A percentile compares a stretch with the other conserved stretches of the same genome.
Conservation (phyloP, 164 flowering plant species). For the Tetrastigma voinierianum region DNA sequence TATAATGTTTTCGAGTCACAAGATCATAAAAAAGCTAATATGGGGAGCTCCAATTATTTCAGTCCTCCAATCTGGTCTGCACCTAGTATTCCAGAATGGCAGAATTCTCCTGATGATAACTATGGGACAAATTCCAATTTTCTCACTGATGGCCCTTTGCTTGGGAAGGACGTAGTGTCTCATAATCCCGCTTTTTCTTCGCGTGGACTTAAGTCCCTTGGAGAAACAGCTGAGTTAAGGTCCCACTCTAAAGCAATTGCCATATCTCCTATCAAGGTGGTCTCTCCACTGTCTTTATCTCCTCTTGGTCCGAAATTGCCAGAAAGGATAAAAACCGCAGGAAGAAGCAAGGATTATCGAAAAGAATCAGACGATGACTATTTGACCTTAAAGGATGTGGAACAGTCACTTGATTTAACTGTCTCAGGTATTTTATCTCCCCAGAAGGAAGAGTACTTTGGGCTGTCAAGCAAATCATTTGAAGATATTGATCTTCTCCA, state of each 20-base stretch:
- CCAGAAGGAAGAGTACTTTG: slow-evolving; percentile 34
- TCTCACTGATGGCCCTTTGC: slow-evolving; percentile 32
- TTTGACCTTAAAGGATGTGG: slow-evolving; percentile 29
- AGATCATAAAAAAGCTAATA: slow-evolving; percentile 62
- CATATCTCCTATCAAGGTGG: slow-evolving; percentile 32
- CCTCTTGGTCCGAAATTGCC: slow-evolving; percentile 76
- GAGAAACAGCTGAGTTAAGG: slow-evolving; percentile 15
- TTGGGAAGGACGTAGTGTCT: slow-evolving; percentile 10
- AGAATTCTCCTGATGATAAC: slow-evolving; percentile 22
- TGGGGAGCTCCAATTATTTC: slow-evolving; percentile 26
- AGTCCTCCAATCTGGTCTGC: slow-evolving; percentile 32
- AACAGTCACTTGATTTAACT: slow-evolving; percentile 43
- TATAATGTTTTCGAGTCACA: slow-evolving; percentile 21
- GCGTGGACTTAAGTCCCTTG: slow-evolving; percentile 1
- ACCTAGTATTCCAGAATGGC: slow-evolving; percentile 33
- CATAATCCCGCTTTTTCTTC: slow-evolving; percentile 5
- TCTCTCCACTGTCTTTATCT: slow-evolving; percentile 58
- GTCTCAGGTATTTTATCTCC: slow-evolving; percentile 24
- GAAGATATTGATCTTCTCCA: slow-evolving; percentile 31
- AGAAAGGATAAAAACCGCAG: slow-evolving; percentile 36
- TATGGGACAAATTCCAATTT: slow-evolving; percentile 19
- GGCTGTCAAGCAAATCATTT: slow-evolving; percentile 30
- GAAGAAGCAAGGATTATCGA: slow-evolving; percentile 13
- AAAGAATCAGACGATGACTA: slow-evolving; percentile 29
- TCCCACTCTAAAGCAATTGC: slow-evolving; percentile 25